Base-by-base conservation (phyloP, 805 yeast species). In the Lachancea quebecensis region DNA sequence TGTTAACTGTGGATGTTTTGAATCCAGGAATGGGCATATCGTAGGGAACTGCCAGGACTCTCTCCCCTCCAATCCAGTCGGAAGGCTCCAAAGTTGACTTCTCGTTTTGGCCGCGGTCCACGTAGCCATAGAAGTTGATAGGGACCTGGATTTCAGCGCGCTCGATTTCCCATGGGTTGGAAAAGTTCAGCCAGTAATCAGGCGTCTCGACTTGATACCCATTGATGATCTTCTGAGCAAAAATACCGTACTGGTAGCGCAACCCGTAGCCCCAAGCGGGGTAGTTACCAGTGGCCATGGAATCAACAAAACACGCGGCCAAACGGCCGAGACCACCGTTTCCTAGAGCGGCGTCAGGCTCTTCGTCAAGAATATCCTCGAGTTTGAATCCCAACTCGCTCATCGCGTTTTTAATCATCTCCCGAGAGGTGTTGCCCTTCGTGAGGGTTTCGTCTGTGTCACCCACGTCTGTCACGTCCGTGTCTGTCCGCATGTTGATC, bases 261-360 rank as follows among this genome's bases (percentile, higher is more conserved):
- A 89, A 71, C 49, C 97, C 96, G 64, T 89, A 89, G 51, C 97
- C 97, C 97, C 97, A 89, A 42, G 95, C 95, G 14, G 95, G 88
- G 64, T 85, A 86, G 65, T 85, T 81, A 53, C 85, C 83, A 4
- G 95, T 81, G 31, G 93, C 79, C 62, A 89, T 70, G 1, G 96
- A 87, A 68, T 90, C 96, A 39, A 89, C 78, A 62, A 88, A 89
- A 67, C 96, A 90, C 16, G 96, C 96, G 17, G 96, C 96, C 60
- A 89, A 73, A 62, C 97, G 79, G 51, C 97, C 97, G 46, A 89
- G 71, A 52, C 97, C 97, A 61, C 97, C 97, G 59, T 90, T 90
- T 58, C 97, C 97, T 45, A 89, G 74, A 21, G 89, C 96, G 10
- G 96, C 96, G 66, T 89, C 97, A 0, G 95, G 93, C 67, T 89